Evolutionary conservation across 2,329 filamentous ascomycete genomes (phyloP), one percentile per base, ranked within the genome.

Genomic region (Alternaria longipes): DNA sequence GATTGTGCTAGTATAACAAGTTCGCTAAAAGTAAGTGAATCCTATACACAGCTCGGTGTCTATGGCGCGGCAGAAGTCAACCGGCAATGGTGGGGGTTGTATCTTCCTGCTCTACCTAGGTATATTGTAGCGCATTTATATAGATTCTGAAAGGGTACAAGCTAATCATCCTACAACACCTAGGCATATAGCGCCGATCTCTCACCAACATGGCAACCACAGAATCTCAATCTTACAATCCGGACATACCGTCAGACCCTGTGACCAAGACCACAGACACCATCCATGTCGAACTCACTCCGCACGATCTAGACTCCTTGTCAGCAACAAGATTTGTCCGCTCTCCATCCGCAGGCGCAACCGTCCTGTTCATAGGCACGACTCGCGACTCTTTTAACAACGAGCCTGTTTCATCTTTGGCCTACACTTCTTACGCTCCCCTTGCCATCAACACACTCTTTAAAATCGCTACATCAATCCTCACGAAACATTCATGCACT

Each of bases 301-400:
- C 88, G 62, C 79, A 86, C 36, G 77, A 82, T 42, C 85, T 95
- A 60, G 83, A 89, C 72, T 80, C 85, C 20, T 81, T 84, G 20
- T 71, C 82, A 5, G 81, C 86, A 30, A 90, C 93, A 78, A 82
- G 89, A 67, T 84, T 83, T 47, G 91, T 95, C 22, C 89, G 90
- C 66, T 91, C 82, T 66, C 79, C 69, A 49, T 63, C 61, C 14
- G 74, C 75, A 52, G 76, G 76, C 51, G 76, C 76, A 63, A 75
- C 65, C 38, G 66, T 71, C 46, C 62, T 69, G 52, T 77, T 76
- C 68, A 75, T 76, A 66, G 90, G 91, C 55, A 93, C 90, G 1
- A 96, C 92, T 3, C 85, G 92, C 59, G 89, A 94, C 80, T 89
- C 84, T 70, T 95, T 95, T 79, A 84, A 82, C 54, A 84, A 85